Evolutionary conservation across 768 basidiomycete species (phyloP), one percentile per base, ranked within the genome.

Genomic region (Pulveroboletus frians): DNA sequence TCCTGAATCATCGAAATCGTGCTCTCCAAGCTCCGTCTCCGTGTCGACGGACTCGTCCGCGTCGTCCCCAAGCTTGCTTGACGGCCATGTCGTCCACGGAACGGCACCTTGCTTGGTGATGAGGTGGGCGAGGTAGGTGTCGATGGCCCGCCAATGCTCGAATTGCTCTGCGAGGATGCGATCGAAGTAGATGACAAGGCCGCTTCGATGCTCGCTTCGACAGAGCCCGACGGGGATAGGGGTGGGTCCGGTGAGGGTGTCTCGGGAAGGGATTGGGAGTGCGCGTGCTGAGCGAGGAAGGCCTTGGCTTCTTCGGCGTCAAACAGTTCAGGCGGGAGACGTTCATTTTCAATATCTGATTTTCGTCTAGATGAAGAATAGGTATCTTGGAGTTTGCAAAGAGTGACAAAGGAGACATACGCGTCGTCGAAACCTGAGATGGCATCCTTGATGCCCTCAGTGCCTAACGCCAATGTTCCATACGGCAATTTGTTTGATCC

Each of bases 261-360:
- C 10, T 75, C 69, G 0, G 88, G 85, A 15, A 73, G 65, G 3
- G 71, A 71, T 32, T 60, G 65, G 4, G 68, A 65, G 11, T 67
- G 65, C 0, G 49, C 55, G 23, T 66, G 61, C 50, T 64, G 65
- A 42, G 62, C 54, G 48, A 88, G 60, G 54, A 83, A 78, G 7
- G 84, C 81, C 55, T 78, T 81, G 48, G 83, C 85, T 69, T 87
- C 83, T 50, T 67, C 66, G 6, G 83, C 85, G 61, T 97, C 94
- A 65, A 92, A 87, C 15, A 99, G 76, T 14, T 97, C 92, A 2
- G 95, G 95, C 3, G 95, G 96, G n/a, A 98, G 75, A 30, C 93
- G 86, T 69, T 99, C 96, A 71, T 98, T 98, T 71, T 98, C 95
- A 57, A 98, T 97, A 74, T 98, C 96, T 38, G 89, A 92, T 73